Conservation (phyloP, 2,329 filamentous ascomycete species). For the Sarocladium kiliense region DNA sequence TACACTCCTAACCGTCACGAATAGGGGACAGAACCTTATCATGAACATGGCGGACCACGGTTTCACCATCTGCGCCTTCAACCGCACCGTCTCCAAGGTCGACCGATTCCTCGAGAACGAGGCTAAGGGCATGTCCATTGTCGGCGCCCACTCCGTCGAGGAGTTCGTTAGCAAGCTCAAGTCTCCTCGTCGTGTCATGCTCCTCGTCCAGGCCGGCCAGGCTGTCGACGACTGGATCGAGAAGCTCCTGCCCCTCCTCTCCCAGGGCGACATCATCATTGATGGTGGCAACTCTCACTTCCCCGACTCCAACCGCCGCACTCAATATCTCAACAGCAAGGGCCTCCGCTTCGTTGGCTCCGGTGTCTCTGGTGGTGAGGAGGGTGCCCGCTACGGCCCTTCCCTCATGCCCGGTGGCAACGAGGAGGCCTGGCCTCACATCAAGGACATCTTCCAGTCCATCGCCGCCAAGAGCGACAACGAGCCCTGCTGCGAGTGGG, state of each 20-base stretch:
- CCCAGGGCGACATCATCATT: conserved; percentile 95
- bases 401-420: conserved; percentile 99
- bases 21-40: conserved; percentile 77
- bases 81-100: conserved; percentile 98
- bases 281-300: conserved; percentile 98
- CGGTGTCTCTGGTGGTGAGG: conserved; percentile 98
- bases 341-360: conserved; percentile 92
- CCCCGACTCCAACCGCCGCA: conserved; percentile 97
- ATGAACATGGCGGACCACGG: conserved; percentile 85
- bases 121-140: conserved; percentile 91
- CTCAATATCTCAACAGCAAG: conserved; percentile 80
- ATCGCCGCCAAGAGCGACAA: conserved; percentile 96
- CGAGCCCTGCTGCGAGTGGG: conserved; percentile 99
- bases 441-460: conserved; percentile 98
- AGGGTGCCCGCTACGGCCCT: conserved; percentile 95
- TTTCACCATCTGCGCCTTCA: conserved; percentile 97
- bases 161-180: conserved; percentile 97
- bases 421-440: conserved; percentile 94
- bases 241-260: conserved; percentile 77
- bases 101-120: conserved; percentile 89
- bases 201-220: conserved; percentile 97
- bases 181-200: conserved; percentile 94
- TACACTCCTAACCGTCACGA: conserved; percentile 12
- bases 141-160: conserved; percentile 88
- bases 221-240: conserved; percentile 99